A percentile compares a stretch with the other conserved stretches of the same genome.
Conservation (phyloP, 345 rosid genomes). For the Angophora floribunda region DNA sequence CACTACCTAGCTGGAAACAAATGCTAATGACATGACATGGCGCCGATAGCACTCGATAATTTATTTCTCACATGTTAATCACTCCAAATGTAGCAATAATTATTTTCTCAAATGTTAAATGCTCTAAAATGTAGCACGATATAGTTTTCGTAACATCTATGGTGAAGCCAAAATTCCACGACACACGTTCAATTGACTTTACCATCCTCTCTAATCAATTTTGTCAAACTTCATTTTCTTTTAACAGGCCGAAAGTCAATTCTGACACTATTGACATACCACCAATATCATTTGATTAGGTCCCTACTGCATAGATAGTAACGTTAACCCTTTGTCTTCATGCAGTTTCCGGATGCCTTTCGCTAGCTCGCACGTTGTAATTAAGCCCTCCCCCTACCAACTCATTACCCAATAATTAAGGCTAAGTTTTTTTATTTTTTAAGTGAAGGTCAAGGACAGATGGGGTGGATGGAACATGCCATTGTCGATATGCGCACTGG, state of each 20-base stretch:
- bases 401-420: neutral
- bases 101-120: neutral
- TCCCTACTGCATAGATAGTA: neutral
- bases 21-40: neutral
- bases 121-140: neutral
- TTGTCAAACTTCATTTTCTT: neutral
- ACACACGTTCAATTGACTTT: neutral
- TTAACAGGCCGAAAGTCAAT: neutral
- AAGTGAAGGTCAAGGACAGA: neutral
- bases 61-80: neutral
- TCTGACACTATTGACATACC: neutral
- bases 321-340: neutral
- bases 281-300: neutral
- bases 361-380: neutral
- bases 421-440: neutral
- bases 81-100: neutral
- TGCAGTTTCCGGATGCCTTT: neutral
- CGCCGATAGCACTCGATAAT: neutral
- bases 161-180: neutral
- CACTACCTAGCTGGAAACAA: neutral
- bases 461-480: neutral
- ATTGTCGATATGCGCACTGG: neutral
- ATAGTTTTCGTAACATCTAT: neutral
- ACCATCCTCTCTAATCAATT: neutral
- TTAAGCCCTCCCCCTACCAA: neutral